Evolutionary conservation across 352 stramenopile species (phyloP).

Genomic region (Stramenopiles sp.): DNA sequence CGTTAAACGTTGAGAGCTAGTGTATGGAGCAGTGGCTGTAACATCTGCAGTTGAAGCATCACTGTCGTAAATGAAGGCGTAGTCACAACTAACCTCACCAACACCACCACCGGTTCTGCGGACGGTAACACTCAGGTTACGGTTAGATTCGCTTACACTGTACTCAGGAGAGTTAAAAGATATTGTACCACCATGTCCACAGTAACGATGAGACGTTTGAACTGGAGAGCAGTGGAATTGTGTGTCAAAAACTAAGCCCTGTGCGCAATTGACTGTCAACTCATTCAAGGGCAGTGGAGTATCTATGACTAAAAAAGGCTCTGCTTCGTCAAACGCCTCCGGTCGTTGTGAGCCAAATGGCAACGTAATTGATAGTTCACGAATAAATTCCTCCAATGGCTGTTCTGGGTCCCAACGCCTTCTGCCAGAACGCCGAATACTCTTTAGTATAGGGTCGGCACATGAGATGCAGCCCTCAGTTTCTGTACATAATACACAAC

Average conservation of each 20-base stretch:
- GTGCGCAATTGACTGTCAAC: conserved; percentile 18
- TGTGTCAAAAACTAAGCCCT: conserved; percentile 37
- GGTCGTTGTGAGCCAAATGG: conserved; percentile 66
- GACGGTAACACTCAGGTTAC: conserved; percentile 54
- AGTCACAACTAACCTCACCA: conserved; percentile 42
- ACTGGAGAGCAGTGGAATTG: conserved; percentile 40
- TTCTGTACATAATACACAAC: conserved; percentile 60
- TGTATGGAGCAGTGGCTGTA: conserved; percentile 60
- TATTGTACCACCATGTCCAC: conserved; percentile 64
- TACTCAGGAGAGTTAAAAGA: conserved; percentile 61
- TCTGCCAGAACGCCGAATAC: conserved; percentile 58
- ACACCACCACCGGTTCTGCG: conserved; percentile 56
- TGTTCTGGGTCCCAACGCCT: conserved; percentile 38
- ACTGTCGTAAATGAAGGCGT: conserved; percentile 56
- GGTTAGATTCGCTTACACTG: conserved; percentile 40
- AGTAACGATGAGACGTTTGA: conserved; percentile 51
- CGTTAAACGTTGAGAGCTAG: conserved; percentile 41
- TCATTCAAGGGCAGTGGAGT: conserved; percentile 15
- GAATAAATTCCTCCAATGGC: conserved; percentile 56
- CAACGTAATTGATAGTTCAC: conserved; percentile 65
- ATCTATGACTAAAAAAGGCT: conserved; percentile 42
- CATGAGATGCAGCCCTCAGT: conserved; percentile 51
- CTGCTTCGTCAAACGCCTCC: conserved; percentile 70
- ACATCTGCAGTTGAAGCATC: conserved; percentile 43
- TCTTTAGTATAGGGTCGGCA: conserved; percentile 64